Conservation (phyloP, 2,329 filamentous ascomycete genomes). For the Colletotrichum sp. region DNA sequence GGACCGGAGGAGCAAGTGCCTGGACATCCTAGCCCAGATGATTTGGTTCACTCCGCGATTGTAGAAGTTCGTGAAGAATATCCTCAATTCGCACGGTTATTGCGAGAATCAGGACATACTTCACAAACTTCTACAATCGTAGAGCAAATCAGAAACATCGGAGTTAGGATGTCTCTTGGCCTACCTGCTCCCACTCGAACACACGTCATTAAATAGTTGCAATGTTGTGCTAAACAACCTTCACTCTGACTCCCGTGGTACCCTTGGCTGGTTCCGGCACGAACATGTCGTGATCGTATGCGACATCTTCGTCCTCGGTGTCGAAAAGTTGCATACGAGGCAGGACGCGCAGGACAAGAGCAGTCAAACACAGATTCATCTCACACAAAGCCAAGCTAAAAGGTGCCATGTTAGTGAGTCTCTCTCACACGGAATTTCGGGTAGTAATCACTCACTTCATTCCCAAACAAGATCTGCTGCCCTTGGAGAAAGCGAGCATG, state of each 20-base stretch:
- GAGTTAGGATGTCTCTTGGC: not conserved
- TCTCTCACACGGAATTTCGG: not conserved
- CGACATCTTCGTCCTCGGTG: slow-evolving; percentile 30
- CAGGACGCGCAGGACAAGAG: slow-evolving; percentile 26
- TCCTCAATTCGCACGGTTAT: not conserved
- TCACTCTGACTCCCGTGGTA: slow-evolving; percentile 12
- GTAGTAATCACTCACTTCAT: slow-evolving; percentile 30
- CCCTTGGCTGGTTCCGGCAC: slow-evolving; percentile 23
- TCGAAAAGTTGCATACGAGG: slow-evolving; percentile 31
- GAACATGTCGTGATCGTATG: slow-evolving; percentile 32
- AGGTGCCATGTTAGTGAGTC: not conserved
- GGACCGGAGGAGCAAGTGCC: not conserved
- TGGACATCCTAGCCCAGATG: not conserved
- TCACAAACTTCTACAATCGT: not conserved
- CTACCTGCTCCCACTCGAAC: not conserved
- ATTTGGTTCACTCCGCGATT: not conserved
- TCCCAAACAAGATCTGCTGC: slow-evolving; percentile 46
- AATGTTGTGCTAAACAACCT: not conserved
- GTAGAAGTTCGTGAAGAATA: not conserved
- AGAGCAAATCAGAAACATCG: not conserved
- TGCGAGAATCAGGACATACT: not conserved
- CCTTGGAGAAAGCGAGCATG: slow-evolving; percentile 46
- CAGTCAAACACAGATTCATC: slow-evolving; percentile 25
- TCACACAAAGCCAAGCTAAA: slow-evolving; percentile 28
- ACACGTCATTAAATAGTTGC: not conserved